These are phyloP conservation scores for Chrysoporthe deuterocubensis DNA, from an alignment of 2,329 filamentous ascomycete genomes.

Conservation along the genomic window DNA sequence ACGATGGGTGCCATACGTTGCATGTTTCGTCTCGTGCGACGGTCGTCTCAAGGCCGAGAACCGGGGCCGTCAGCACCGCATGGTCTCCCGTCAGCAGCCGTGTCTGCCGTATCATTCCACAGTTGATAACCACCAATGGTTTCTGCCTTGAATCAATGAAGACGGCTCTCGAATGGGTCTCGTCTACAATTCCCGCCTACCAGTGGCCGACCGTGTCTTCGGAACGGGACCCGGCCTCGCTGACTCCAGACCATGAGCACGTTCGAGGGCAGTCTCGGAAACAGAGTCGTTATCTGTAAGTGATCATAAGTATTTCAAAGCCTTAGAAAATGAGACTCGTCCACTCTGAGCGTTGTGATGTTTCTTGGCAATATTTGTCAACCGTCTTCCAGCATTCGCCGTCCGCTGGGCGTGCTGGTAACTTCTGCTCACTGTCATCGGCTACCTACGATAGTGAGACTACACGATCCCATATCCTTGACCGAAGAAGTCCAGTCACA, in stretches of 20 bases:
- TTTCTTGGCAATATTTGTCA: not conserved
- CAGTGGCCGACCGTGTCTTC: not conserved
- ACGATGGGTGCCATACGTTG: not conserved
- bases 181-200: not conserved
- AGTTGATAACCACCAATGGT: not conserved
- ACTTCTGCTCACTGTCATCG: not conserved
- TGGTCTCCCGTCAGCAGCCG: not conserved
- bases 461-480: not conserved
- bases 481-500: not conserved
- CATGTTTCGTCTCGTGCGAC: not conserved
- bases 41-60: conserved; percentile 1
- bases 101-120: not conserved
- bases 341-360: not conserved
- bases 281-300: not conserved
- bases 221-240: not conserved
- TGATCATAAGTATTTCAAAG: not conserved
- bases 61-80: not conserved
- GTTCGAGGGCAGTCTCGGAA: conserved; percentile 3
- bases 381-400: not conserved
- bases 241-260: not conserved
- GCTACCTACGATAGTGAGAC: not conserved
- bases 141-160: not conserved
- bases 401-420: not conserved
- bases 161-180: not conserved
- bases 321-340: not conserved